Evolutionary conservation across 441 rosid genomes (phyloP).

Genomic region (Populus trichocarpa): DNA sequence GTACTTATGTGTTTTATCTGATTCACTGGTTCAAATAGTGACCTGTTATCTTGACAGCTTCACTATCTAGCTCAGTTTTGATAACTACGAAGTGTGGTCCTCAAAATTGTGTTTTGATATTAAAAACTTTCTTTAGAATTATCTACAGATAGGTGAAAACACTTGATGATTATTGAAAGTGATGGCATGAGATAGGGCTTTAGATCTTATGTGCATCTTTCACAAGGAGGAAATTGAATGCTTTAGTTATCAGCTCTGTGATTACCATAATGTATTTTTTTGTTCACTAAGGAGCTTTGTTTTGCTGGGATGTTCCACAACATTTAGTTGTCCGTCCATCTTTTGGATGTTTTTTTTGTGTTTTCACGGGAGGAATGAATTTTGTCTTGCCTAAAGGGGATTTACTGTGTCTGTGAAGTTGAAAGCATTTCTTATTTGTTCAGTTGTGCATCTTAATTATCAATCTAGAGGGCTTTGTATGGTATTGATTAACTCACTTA

Average conservation of each 20-base stretch:
- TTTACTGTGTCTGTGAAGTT: not conserved
- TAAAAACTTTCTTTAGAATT: no score
- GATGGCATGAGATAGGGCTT: no score
- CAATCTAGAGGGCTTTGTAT: no score
- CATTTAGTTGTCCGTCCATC: not conserved
- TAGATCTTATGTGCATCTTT: no score
- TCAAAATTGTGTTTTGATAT: no score
- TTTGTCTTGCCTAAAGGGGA: not conserved
- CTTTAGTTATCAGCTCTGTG: not conserved
- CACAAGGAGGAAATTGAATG: not conserved
- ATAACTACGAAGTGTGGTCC: not conserved
- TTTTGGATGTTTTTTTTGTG: not conserved
- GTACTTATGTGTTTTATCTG: not conserved
- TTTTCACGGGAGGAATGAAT: not conserved
- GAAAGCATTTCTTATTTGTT: not conserved
- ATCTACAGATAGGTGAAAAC: no score
- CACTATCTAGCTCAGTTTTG: no score
- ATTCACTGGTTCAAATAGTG: not conserved
- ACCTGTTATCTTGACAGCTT: not conserved
- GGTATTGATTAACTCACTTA: no score
- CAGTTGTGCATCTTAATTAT: no score
- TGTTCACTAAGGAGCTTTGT: no score
- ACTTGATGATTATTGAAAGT: no score
- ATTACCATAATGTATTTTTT: not conserved
- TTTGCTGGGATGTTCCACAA: not conserved